Evolutionary conservation across 139 green algal species (phyloP).

Genomic region (Asterochloris erici): DNA sequence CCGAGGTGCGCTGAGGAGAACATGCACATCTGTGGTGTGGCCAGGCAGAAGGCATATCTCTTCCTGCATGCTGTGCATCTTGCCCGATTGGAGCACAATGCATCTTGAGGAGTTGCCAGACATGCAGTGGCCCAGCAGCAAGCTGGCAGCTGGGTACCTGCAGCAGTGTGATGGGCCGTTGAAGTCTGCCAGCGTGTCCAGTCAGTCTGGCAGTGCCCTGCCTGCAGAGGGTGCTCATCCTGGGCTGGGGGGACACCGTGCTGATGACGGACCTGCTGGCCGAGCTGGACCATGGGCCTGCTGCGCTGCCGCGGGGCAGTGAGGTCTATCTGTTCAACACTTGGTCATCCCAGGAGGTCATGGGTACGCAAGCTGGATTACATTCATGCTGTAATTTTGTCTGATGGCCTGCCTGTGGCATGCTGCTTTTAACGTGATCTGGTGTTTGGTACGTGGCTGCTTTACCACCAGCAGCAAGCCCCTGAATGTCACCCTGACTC

Average conservation of each 20-base stretch:
- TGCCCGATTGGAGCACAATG: too few species aligned
- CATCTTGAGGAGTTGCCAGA: neutral
- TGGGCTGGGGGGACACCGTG: slow-evolving; percentile 46
- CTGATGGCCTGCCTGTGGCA: too few species aligned
- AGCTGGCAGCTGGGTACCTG: too few species aligned
- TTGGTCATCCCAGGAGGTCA: slow-evolving; percentile 7
- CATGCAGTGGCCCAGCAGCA: neutral
- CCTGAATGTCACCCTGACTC: too few species aligned
- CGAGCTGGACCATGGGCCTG: slow-evolving; percentile 56
- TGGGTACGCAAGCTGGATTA: slow-evolving; percentile 1
- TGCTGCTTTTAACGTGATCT: too few species aligned
- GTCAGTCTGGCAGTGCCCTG: neutral
- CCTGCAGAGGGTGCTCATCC: slow-evolving; percentile 48
- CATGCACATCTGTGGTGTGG: too few species aligned
- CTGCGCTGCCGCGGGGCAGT: slow-evolving; percentile 39
- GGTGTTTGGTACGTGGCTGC: too few species aligned
- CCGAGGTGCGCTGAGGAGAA: neutral
- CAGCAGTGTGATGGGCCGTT: too few species aligned
- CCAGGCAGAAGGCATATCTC: neutral
- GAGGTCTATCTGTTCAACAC: slow-evolving; percentile 56
- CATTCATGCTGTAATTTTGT: too few species aligned
- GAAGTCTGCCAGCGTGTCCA: too few species aligned
- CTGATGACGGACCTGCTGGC: slow-evolving; percentile 54
- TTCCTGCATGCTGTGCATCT: neutral
- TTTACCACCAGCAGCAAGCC: too few species aligned